Base-by-base conservation (phyloP, 2,329 filamentous ascomycete genomes). In the Cordyceps tenuipes region DNA sequence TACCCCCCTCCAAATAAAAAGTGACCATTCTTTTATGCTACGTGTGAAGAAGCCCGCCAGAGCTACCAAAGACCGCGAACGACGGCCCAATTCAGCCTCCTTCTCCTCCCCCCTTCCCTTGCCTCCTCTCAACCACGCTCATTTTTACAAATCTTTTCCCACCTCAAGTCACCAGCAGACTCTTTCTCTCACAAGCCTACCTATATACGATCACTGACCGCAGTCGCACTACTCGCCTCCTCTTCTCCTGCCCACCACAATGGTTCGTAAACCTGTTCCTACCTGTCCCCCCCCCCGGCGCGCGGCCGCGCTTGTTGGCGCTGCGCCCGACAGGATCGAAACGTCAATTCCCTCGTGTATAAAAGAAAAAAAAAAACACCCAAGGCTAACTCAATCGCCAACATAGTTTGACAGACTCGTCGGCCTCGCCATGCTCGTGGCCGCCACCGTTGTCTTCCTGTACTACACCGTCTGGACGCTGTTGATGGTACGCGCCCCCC, bases 381-480 rank as follows among this genome's bases (percentile, higher is more conserved):
- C 41, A 0, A 21, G 17, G 41, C 49, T 59, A 47, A 59, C 15
- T 8, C 23, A 6, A 2, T n/a, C 8, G 12, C n/a, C 4, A 43
- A 23, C 3, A 15, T 74, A 99, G 94, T 89, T 97, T 78, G 94
- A 96, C 83, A 92, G 90, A 85, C 83, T 85, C 72, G 79, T 84
- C 70, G 82, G 82, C 72, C 78, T 84, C 79, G 81, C 82, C 82
- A 85, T 85, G 82, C 80, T 85, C 73, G 82, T 83, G 82, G 82
- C 81, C 73, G 81, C 82, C 69, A 79, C 82, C 64, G 79, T 83
- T 73, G 79, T 85, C 69, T 85, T 85, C 69, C 77, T 82, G 69
- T 99, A 99, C 84, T 99, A 99, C 80, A 94, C 91, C 64, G 84
- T 96, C 75, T 99, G 94, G 94, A 96, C 94, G 31, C 82, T 99